Base-by-base conservation (phyloP, 495 filamentous ascomycete genomes). In the Neurospora sp. region DNA sequence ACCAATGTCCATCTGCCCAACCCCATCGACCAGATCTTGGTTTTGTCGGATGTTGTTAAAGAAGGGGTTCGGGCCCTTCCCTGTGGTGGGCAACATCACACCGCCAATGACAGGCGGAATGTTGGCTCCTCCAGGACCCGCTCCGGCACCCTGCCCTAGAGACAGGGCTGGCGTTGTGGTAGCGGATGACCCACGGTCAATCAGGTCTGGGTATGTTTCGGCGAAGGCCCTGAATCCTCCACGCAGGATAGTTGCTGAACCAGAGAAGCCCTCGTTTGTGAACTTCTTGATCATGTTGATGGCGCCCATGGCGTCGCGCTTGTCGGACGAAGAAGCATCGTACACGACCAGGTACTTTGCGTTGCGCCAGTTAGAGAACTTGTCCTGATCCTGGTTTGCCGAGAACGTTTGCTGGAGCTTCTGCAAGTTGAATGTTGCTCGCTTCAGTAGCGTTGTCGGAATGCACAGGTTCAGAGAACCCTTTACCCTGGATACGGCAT, bases 1-100 rank as follows among this genome's bases (percentile, higher is more conserved):
- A 69, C 90, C 88, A 68, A 99, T 79, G 40, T 93, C 84, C 76
- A 98, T 90, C 78, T 97, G 94, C 0, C 96, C 96, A 53, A 99
- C 96, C 35, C 96, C 96, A 71, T 92, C 94, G 68, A 97, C 89
- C 48, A 99, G 82, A 78, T 99, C 96, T 89, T 97, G 96, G 74
- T 99, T 97, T 81, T 98, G 96, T 38, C 96, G 88, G 76, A 99
- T 98, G 74, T 97, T 98, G 72, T 89, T 88, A 82, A 98, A 99
- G 81, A 99, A 98, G 0, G 96, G 94, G 76, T 96, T 97, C 16
- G 88, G 86, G 3, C 89, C 87, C 72, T 84, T 84, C 71, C 90
- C 86, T 27, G 87, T 85, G 31, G 86, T 84, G 16, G 96, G 96
- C 79, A 99, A 87, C 72, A 89, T 86, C 77, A 96, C 97, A 1